phyloP scores from a whole-genome alignment of 139 green algal species.

The Haematococcus sp. region DNA sequence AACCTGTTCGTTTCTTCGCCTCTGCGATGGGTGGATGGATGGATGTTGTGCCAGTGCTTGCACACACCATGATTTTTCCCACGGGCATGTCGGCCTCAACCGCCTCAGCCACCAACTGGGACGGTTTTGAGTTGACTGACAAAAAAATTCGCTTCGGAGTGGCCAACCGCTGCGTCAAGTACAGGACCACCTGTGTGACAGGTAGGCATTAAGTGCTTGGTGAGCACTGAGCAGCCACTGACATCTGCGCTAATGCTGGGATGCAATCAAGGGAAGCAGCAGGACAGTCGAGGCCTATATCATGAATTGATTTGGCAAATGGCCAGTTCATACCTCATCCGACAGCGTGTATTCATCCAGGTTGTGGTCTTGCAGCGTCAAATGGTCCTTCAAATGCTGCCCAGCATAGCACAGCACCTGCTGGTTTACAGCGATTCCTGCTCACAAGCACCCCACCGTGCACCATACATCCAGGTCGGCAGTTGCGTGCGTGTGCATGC shows the following conservation, averaged over 20 bases:
- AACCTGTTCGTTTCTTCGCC: background rate
- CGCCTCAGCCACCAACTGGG: slow-evolving; percentile 30
- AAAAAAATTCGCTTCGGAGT: slow-evolving; percentile 39
- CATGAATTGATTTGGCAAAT: background rate
- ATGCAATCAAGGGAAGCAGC: too few relatives aligned
- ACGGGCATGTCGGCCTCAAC: slow-evolving; percentile 35
- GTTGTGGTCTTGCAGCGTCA: slow-evolving; percentile 37
- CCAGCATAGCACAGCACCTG: slow-evolving; percentile 49
- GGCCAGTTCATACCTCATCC: slow-evolving; percentile 30
- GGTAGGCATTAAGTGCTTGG: too few relatives aligned
- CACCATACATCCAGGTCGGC: too few relatives aligned
- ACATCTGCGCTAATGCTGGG: too few relatives aligned
- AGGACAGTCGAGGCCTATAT: too few relatives aligned
- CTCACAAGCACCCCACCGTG: too few relatives aligned
- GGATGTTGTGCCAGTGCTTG: too few relatives aligned
- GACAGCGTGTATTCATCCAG: slow-evolving; percentile 43
- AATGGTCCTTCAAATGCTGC: slow-evolving; percentile 42
- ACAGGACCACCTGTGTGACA: slow-evolving; percentile 38
- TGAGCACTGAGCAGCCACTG: too few relatives aligned
- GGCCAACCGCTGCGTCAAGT: slow-evolving; percentile 25
- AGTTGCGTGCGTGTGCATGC: too few relatives aligned
- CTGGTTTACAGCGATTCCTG: slow-evolving; percentile 43
- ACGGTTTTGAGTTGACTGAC: slow-evolving; percentile 13
- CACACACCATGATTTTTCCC: background rate
- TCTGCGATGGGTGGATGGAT: slow-evolving; percentile 17